These are phyloP conservation scores for Zygoascus biomembranicola DNA, from an alignment of 805 yeast genomes.

Conservation along the genomic window DNA sequence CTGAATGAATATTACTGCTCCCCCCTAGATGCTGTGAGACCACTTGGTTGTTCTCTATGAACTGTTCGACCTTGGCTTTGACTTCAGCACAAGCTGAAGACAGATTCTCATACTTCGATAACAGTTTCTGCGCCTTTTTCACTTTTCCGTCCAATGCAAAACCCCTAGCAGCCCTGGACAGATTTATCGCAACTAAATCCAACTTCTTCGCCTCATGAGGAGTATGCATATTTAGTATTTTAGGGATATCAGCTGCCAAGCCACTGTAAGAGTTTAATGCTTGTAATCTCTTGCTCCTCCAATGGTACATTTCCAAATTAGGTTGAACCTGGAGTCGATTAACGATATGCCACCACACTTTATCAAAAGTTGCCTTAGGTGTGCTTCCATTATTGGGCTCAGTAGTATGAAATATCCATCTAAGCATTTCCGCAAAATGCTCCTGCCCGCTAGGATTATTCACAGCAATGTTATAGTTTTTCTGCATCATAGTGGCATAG, in stretches of 20 bases:
- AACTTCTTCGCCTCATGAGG: constrained; percentile 2
- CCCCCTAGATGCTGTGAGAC: neutral
- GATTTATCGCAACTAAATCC: neutral
- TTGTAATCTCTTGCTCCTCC: neutral
- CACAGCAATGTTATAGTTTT: constrained; percentile 14
- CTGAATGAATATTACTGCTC: neutral
- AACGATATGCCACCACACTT: constrained; percentile 5
- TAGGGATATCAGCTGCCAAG: neutral
- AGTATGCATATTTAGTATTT: constrained; percentile 1
- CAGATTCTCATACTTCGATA: neutral
- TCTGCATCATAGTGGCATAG: constrained; percentile 10
- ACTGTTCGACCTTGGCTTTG: neutral
- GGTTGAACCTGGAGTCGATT: constrained; percentile 4
- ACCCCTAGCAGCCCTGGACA: constrained; percentile 3
- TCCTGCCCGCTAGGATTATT: constrained; percentile 9
- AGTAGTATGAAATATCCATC: constrained; percentile 14
- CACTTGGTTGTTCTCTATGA: neutral
- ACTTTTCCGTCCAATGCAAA: constrained; percentile 3
- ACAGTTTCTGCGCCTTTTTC: constrained; percentile 1
- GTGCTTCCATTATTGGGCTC: constrained; percentile 4
- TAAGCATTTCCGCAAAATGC: constrained; percentile 21
- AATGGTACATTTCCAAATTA: constrained; percentile 6
- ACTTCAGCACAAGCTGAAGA: neutral
- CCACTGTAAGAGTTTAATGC: neutral
- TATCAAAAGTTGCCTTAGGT: constrained; percentile 5